Evolutionary conservation across 2,329 filamentous ascomycete genomes (phyloP).

Genomic region (Cladosporium sp.): DNA sequence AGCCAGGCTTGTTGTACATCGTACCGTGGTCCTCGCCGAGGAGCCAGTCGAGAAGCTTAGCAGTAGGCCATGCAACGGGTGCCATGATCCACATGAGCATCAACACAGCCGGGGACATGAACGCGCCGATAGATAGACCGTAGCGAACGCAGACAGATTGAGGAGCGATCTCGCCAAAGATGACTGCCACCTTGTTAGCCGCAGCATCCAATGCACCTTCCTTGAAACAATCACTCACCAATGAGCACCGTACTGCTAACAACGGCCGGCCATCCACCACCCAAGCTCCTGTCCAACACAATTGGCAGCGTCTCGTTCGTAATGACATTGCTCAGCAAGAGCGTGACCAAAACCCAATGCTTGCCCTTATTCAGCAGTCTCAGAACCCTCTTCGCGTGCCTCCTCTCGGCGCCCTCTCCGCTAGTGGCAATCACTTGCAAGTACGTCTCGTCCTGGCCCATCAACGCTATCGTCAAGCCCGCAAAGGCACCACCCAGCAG

Average conservation of each 20-base stretch:
- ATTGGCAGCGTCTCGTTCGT: constrained; percentile 96
- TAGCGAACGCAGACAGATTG: constrained; percentile 96
- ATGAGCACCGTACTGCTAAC: constrained; percentile 90
- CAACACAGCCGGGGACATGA: constrained; percentile 83
- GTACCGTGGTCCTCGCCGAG: constrained; percentile 94
- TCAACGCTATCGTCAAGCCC: constrained; percentile 82
- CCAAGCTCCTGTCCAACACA: constrained; percentile 85
- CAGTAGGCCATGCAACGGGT: constrained; percentile 87
- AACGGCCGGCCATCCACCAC: constrained; percentile 89
- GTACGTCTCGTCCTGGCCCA: constrained; percentile 88
- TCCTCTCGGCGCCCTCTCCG: constrained; percentile 75
- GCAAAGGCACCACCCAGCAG: constrained; percentile 89
- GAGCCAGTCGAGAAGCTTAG: constrained; percentile 87
- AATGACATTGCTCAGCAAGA: constrained; percentile 92
- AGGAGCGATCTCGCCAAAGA: constrained; percentile 94
- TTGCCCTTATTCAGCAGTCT: constrained; percentile 79
- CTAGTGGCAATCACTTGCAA: constrained; percentile 89
- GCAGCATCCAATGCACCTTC: constrained; percentile 14
- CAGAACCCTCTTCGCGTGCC: constrained; percentile 76
- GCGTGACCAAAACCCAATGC: constrained; percentile 94
- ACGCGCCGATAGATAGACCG: constrained; percentile 88
- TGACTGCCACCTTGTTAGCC: constrained; percentile 54
- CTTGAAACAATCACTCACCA: constrained; percentile 50
- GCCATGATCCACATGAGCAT: constrained; percentile 86
- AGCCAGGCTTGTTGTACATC: constrained; percentile 93